phyloP scores from a whole-genome alignment of 352 stramenopile genomes.

The Pythium brachiatum region DNA sequence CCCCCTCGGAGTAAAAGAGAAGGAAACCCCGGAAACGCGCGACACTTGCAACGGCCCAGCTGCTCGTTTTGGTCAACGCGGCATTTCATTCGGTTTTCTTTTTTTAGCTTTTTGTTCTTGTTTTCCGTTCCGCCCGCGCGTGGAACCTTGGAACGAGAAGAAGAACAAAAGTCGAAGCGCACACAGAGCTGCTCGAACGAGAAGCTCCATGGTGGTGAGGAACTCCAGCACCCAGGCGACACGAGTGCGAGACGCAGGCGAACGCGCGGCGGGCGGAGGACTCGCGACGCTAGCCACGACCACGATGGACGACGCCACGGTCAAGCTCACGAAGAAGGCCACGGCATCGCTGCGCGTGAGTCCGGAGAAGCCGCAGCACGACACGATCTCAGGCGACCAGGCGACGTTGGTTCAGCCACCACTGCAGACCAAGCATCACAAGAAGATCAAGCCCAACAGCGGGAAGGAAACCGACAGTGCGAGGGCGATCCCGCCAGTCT shows the following conservation, averaged over 20 bases:
- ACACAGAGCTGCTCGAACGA: neutral
- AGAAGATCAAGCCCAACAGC: conserved; percentile 3
- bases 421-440: neutral
- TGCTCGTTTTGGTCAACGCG: neutral
- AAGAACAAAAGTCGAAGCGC: conserved; percentile 7
- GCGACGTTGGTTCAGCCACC: neutral
- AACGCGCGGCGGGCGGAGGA: neutral
- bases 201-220: conserved; percentile 13
- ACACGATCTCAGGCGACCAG: neutral
- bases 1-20: conserved; percentile 6
- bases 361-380: neutral
- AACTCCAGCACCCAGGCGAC: conserved; percentile 1
- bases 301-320: neutral
- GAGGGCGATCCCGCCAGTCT: neutral
- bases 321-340: conserved; percentile 25
- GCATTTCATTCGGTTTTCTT: conserved; percentile 16
- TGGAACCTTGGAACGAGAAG: neutral
- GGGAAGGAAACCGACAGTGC: no score
- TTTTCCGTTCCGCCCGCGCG: neutral
- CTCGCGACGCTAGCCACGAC: neutral
- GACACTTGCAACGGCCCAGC: conserved; percentile 8
- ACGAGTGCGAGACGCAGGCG: neutral
- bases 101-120: conserved; percentile 16
- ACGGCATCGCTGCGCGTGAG: conserved; percentile 6
- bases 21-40: conserved; percentile 8